Evolutionary conservation across 2,329 filamentous ascomycete genomes (phyloP).

Genomic region (Trichoderma sp.): DNA sequence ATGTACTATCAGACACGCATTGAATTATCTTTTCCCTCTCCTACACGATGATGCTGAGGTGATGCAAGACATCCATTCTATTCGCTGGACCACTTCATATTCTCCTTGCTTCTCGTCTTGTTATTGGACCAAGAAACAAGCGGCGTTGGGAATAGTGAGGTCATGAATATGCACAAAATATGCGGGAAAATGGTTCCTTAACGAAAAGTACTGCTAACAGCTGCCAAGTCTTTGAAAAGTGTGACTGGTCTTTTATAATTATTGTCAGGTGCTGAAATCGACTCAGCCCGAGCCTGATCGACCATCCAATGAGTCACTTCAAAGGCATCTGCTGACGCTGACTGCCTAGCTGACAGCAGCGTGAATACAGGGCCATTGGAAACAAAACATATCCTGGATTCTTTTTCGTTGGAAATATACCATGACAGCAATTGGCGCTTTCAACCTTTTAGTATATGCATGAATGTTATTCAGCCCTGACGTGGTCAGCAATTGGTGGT

Average conservation of each 20-base stretch:
- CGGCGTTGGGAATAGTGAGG: background rate
- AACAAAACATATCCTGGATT: background rate
- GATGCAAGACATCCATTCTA: background rate
- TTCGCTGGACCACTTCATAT: background rate
- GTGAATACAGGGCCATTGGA: background rate
- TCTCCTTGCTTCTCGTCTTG: background rate
- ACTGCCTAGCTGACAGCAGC: background rate
- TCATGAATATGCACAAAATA: background rate
- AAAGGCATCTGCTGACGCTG: background rate
- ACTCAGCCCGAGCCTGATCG: background rate
- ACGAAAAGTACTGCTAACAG: background rate
- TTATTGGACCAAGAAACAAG: background rate
- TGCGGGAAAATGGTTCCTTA: too few relatives aligned
- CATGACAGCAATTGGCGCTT: background rate
- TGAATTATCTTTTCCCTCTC: background rate
- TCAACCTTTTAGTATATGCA: background rate
- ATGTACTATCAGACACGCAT: constrained; percentile 22
- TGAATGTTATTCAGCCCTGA: background rate
- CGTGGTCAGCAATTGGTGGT: background rate
- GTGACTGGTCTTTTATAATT: background rate
- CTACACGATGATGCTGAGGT: background rate
- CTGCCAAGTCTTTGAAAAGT: background rate
- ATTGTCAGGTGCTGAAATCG: background rate
- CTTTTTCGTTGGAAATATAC: background rate
- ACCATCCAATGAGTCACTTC: background rate